Conservation (phyloP, 306 rosid species). For the Rubus idaeus region DNA sequence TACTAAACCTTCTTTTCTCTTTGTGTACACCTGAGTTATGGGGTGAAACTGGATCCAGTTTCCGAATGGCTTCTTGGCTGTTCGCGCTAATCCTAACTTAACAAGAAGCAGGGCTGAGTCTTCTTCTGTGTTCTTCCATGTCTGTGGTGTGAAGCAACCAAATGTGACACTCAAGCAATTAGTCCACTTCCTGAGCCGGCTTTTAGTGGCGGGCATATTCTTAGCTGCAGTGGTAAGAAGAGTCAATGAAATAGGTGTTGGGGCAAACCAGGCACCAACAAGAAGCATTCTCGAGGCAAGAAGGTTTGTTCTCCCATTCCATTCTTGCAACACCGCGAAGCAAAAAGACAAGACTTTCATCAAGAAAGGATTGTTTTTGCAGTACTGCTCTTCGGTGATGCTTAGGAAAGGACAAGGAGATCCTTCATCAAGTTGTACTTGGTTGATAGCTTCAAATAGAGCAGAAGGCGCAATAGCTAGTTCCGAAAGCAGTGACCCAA, state of each 20-base stretch:
- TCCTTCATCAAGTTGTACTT: conserved; percentile 45
- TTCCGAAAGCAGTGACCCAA: conserved; percentile 72
- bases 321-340: conserved; percentile 49
- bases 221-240: conserved; percentile 59
- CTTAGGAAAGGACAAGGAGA: conserved; percentile 49
- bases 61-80: conserved; percentile 47
- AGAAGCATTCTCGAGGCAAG: conserved; percentile 76
- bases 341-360: conserved; percentile 63
- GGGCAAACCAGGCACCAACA: conserved; percentile 75
- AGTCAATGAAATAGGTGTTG: conserved; percentile 55
- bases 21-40: conserved; percentile 59
- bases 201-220: conserved; percentile 42
- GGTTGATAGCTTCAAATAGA: conserved; percentile 66
- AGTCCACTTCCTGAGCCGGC: conserved; percentile 56
- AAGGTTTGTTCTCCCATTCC: conserved; percentile 40
- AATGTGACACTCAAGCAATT: conserved; percentile 37
- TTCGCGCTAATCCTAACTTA: conserved; percentile 65
- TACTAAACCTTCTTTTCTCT: conserved; percentile 59
- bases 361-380: conserved; percentile 71
- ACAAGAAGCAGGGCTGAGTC: conserved; percentile 69
- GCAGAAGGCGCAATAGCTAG: conserved; percentile 58
- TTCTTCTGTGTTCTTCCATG: conserved; percentile 66
- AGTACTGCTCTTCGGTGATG: conserved; percentile 63
- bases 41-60: conserved; percentile 82
- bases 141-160: conserved; percentile 49